Evolutionary conservation across 2,329 filamentous ascomycete species (phyloP), one percentile per base, ranked within the genome.

Genomic region (Salinomyces thailandicus): DNA sequence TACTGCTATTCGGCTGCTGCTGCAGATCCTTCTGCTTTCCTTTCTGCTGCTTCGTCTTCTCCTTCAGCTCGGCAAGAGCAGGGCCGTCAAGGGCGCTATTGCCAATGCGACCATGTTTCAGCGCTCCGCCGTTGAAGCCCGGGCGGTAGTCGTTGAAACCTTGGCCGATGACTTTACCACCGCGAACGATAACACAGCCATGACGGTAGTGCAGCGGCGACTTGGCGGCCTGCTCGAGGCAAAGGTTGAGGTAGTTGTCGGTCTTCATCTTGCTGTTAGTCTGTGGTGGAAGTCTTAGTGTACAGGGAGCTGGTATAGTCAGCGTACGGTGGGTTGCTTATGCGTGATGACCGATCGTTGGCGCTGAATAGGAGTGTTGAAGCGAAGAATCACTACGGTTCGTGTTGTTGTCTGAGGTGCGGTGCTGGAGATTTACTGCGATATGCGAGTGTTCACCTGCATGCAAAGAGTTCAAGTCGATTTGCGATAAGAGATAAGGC

Each of bases 151-250:
- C 64, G 46, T 72, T 72, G 59, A 62, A 68, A 34, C 67, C 68
- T 36, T 64, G 61, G 9, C 69, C 68, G 42, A 73, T 66, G 45
- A 72, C 60, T 47, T 72, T 73, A 35, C 68, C 68, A 36, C 67
- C 68, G 41, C 67, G 67, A 37, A 71, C 66, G 39, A 71, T 57
- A 45, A 72, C 63, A 31, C 62, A 61, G 18, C 68, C 68, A 51
- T 72, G 69, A 41, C 66, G 65, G 43, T 67, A 65, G 51, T 61
- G 63, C 17, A 73, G 64, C 18, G 67, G 63, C 11, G 66, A 71
- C 32, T 62, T 59, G 18, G 63, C 52, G 34, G 69, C 69, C 59
- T 72, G 65, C 55, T 68, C 63, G 33, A 72, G 61, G 59, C 68
- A 72, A 17, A 69, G 59, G 39, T 58, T 64, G 33, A 72, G 59